Evolutionary conservation across 2,329 filamentous ascomycete genomes (phyloP).

Genomic region (Elsinoe perseae): DNA sequence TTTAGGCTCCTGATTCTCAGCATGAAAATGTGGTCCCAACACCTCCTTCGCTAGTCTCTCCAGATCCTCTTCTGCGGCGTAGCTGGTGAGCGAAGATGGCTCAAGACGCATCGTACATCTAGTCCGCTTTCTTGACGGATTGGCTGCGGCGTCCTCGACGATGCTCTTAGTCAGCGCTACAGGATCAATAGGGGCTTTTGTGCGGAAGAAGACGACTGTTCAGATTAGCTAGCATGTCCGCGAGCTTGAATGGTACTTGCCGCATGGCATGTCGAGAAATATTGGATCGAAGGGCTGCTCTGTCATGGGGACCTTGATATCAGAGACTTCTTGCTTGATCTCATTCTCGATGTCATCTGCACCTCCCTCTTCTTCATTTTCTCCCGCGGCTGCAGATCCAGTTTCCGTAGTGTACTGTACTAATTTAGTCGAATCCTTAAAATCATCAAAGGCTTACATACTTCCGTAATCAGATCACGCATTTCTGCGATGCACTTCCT

Average conservation of each 20-base stretch:
- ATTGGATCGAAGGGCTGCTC: slow-evolving; percentile 47
- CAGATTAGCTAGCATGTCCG: slow-evolving; percentile 1
- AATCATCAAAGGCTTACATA: not conserved
- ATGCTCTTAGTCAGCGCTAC: slow-evolving; percentile 52
- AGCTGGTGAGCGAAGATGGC: slow-evolving; percentile 53
- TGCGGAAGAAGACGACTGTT: slow-evolving; percentile 52
- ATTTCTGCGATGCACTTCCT: slow-evolving; percentile 62
- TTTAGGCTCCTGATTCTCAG: slow-evolving; percentile 39
- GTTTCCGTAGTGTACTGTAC: slow-evolving; percentile 5
- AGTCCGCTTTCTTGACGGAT: slow-evolving; percentile 45
- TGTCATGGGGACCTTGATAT: slow-evolving; percentile 46
- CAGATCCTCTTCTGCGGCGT: slow-evolving; percentile 61
- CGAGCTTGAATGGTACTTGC: slow-evolving; percentile 31
- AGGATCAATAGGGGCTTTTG: slow-evolving; percentile 50
- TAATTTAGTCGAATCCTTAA: not conserved
- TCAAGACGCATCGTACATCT: slow-evolving; percentile 54
- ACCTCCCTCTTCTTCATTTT: slow-evolving; percentile 31
- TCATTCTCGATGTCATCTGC: slow-evolving; percentile 60
- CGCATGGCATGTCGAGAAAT: slow-evolving; percentile 48
- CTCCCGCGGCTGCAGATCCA: slow-evolving; percentile 24
- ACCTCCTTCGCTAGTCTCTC: slow-evolving; percentile 57
- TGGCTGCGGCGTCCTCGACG: slow-evolving; percentile 48
- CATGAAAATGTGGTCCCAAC: slow-evolving; percentile 57
- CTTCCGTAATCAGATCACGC: slow-evolving; percentile 53
- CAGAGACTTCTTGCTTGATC: slow-evolving; percentile 63